phyloP scores from a whole-genome alignment of 2,329 filamentous ascomycete species.

The Coniochaeta sp. region DNA sequence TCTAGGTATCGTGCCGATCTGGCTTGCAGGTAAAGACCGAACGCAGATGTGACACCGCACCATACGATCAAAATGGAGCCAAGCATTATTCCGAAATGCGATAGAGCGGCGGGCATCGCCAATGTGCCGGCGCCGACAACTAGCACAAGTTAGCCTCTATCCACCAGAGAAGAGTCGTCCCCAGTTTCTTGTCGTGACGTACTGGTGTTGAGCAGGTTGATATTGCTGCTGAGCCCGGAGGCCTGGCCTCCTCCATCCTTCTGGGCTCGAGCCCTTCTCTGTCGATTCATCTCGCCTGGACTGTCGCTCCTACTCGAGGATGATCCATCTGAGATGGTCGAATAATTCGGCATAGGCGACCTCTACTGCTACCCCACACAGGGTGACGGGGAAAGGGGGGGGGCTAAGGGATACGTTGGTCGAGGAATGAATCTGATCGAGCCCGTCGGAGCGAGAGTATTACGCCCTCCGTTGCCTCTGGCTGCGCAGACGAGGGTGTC shows the following conservation, averaged over 20 bases:
- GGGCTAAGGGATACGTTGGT: background rate
- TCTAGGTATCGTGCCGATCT: conserved; percentile 91
- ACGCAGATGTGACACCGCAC: conserved; percentile 82
- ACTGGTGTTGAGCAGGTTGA: conserved; percentile 97
- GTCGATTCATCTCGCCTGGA: conserved; percentile 41
- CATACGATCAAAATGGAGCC: conserved; percentile 81
- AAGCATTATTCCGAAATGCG: conserved; percentile 87
- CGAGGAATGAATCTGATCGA: background rate
- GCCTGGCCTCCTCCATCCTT: conserved; percentile 77
- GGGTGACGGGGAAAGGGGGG: background rate
- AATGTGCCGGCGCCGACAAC: conserved; percentile 91
- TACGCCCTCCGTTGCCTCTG: background rate
- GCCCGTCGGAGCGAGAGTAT: background rate
- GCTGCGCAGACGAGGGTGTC: background rate
- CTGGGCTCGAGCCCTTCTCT: conserved; percentile 52
- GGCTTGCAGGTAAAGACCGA: conserved; percentile 91
- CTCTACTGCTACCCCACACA: background rate
- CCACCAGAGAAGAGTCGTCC: conserved; percentile 5
- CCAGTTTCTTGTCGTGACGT: conserved; percentile 21
- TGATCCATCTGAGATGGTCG: conserved; percentile 42
- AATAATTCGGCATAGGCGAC: conserved; percentile 47
- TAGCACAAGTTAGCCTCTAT: conserved; percentile 24
- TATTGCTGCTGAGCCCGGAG: conserved; percentile 81
- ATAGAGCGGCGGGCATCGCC: conserved; percentile 91
- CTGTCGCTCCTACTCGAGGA: conserved; percentile 25